phyloP scores from a whole-genome alignment of 768 basidiomycete genomes.

The Ramaria sp. region DNA sequence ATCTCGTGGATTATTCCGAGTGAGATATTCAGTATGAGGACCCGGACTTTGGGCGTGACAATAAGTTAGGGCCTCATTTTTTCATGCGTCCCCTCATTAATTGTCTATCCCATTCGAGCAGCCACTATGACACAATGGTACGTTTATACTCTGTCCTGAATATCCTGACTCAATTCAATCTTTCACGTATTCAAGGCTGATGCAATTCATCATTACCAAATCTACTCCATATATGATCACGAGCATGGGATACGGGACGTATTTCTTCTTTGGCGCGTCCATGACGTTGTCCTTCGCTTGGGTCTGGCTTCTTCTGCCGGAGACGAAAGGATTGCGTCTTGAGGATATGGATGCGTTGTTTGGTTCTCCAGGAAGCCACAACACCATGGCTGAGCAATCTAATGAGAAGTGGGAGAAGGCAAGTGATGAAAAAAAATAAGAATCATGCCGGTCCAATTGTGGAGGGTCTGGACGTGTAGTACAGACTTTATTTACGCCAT shows the following conservation, averaged over 20 bases:
- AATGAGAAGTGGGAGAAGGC: background rate
- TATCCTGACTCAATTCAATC: constrained; percentile 12
- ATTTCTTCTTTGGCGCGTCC: constrained; percentile 20
- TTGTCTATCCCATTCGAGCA: background rate
- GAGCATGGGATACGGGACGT: constrained; percentile 17
- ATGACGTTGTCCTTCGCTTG: constrained; percentile 25
- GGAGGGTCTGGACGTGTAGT: background rate
- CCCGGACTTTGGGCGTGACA: constrained; percentile 11
- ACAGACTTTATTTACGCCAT: too few species aligned
- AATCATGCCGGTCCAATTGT: background rate
- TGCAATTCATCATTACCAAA: constrained; percentile 19
- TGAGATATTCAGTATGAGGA: constrained; percentile 28
- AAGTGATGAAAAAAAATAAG: background rate
- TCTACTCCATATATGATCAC: constrained; percentile 22
- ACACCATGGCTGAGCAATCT: background rate
- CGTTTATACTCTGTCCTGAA: constrained; percentile 14
- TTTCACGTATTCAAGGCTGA: constrained; percentile 8
- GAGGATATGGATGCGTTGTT: constrained; percentile 38
- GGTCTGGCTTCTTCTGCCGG: constrained; percentile 35
- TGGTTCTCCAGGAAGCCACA: constrained; percentile 11
- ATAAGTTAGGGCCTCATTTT: background rate
- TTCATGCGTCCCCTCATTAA: background rate
- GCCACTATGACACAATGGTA: constrained; percentile 1
- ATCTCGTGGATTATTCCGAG: constrained; percentile 35
- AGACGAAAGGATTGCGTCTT: constrained; percentile 34